Evolutionary conservation across 805 yeast species (phyloP), one percentile per base, ranked within the genome.

Genomic region (Candida chilensis): DNA sequence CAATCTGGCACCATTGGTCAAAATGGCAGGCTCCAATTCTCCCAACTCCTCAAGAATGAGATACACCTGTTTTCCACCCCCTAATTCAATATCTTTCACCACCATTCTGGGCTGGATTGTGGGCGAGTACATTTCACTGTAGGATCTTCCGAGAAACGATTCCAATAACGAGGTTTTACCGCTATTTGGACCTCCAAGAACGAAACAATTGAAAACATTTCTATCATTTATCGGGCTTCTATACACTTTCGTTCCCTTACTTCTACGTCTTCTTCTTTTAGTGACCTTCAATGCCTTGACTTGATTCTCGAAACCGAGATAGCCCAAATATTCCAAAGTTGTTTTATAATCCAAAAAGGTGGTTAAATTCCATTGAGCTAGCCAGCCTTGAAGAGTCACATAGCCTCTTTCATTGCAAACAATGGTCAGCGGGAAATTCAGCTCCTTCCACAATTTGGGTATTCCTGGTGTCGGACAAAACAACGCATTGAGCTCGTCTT

Each of bases 311-410:
- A 81, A 90, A 0, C 98, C 99, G 33, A 92, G 66, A 56, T 84
- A 85, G 0, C 94, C 95, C 37, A 92, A 56, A 45, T 90, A 92
- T 30, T 86, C 94, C 30, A 92, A 65, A 0, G 97, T 87, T 1
- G 86, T 79, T 41, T 70, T 75, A 47, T 82, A 75, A 43, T 88
- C 95, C 18, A 92, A 58, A 41, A 75, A 87, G 0, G 97, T 90
- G 1, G 96, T 86, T 83, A 92, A 82, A 42, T 90, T 80, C 99
- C 99, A 92, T 46, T 90, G 97, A 0, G 98, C 98, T 22, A 92
- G 57, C 99, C 99, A 92, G 3, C 99, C 98, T 57, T 94, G 98
- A 17, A 92, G 54, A 0, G 97, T 86, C 4, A 92, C 87, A 48
- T 76, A 71, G 0, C 95, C 96, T 38, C 77, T 78, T 39, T 87